These are phyloP conservation scores for Flaveria ramosissima DNA, from an alignment of 129 eudicot genomes.

Conservation along the genomic window DNA sequence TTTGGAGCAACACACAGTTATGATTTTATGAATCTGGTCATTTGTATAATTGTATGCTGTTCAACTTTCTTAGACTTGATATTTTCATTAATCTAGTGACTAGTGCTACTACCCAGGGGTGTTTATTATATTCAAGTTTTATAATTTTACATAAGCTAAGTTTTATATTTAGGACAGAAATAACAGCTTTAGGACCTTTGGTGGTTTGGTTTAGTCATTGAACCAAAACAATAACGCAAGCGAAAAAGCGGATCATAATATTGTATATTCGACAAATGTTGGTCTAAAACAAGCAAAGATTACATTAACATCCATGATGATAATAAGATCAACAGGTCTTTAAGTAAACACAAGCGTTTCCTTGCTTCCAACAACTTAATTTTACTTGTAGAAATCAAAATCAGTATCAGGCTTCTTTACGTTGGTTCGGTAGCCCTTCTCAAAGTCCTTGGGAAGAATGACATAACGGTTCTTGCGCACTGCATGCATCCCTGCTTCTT, in stretches of 20 bases:
- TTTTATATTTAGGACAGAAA: too few species aligned
- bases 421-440: slow-evolving; percentile 79
- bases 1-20: too few species aligned
- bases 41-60: too few species aligned
- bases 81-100: too few species aligned
- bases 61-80: too few species aligned
- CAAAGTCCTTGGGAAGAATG: slow-evolving; percentile 85
- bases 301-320: slow-evolving; percentile 22
- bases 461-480: slow-evolving; percentile 86
- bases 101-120: too few species aligned
- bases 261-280: background rate
- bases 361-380: background rate
- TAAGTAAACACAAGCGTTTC: slow-evolving; percentile 25
- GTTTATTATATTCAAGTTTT: too few species aligned
- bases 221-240: too few species aligned
- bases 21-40: too few species aligned
- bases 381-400: slow-evolving; percentile 81
- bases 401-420: slow-evolving; percentile 92
- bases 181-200: too few species aligned
- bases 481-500: slow-evolving; percentile 97
- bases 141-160: too few species aligned
- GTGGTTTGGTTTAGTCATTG: too few species aligned
- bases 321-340: background rate
- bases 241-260: background rate
- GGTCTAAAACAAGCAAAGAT: slow-evolving; percentile 32